phyloP scores from a whole-genome alignment of 2,329 filamentous ascomycete species.

The Chaetomiaceae sp. region DNA sequence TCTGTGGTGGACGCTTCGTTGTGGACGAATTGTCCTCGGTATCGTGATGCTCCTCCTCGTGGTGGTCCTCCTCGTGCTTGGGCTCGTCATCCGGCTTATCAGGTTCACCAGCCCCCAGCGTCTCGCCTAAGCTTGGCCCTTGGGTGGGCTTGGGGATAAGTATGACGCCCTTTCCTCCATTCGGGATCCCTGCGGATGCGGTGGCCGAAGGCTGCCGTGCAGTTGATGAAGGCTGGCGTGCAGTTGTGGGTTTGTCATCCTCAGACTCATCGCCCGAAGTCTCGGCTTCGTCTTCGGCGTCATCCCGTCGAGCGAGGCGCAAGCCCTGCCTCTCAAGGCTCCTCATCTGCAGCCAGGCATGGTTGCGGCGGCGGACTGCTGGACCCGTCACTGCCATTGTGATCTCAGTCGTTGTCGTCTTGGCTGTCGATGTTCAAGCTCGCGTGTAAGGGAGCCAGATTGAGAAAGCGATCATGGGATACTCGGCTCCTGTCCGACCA shows the following conservation, averaged over 20 bases:
- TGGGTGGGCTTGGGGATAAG: neutral
- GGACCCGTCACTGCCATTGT: constrained; percentile 21
- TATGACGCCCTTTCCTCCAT: neutral
- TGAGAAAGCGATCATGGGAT: neutral
- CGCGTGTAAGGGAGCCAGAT: neutral
- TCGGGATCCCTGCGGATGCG: too few species aligned
- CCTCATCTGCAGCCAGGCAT: constrained; percentile 21
- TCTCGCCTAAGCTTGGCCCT: neutral
- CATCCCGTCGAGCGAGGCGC: constrained; percentile 11
- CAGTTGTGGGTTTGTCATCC: constrained; percentile 1
- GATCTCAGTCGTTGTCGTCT: neutral
- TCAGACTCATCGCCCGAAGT: constrained; percentile 10
- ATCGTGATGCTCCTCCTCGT: neutral
- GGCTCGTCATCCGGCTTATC: neutral
- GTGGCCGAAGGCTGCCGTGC: too few species aligned
- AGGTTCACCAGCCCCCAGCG: neutral
- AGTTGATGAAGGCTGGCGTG: too few species aligned
- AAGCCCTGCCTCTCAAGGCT: constrained; percentile 7
- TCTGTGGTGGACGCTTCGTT: constrained; percentile 8
- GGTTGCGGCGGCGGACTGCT: constrained; percentile 18
- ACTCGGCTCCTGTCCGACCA: constrained; percentile 13
- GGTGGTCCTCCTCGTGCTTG: neutral
- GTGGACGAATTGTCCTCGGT: neutral
- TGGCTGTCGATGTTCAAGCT: neutral
- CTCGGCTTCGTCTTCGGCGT: constrained; percentile 5